Evolutionary conservation across 2,329 filamentous ascomycete genomes (phyloP).

Genomic region (Penicillium sp.): DNA sequence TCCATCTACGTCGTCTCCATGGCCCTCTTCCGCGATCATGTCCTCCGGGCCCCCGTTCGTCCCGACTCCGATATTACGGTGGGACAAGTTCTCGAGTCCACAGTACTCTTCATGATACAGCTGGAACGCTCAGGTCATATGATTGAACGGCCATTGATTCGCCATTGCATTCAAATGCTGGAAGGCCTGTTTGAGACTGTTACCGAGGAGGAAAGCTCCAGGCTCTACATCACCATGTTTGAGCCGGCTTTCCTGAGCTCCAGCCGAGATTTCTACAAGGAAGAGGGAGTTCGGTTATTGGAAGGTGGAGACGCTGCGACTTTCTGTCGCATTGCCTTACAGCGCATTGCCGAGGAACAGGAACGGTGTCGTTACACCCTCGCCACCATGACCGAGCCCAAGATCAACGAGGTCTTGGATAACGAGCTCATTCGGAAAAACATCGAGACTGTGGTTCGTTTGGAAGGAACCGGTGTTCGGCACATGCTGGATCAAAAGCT

Average conservation of each 20-base stretch:
- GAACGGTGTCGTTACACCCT: constrained; percentile 83
- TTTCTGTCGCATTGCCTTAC: constrained; percentile 76
- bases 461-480: constrained; percentile 80
- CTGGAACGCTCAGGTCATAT: constrained; percentile 90
- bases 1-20: constrained; percentile 85
- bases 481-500: constrained; percentile 93
- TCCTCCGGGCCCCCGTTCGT: constrained; percentile 65
- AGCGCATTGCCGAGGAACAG: constrained; percentile 75
- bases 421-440: constrained; percentile 75
- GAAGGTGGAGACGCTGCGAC: constrained; percentile 76
- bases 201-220: constrained; percentile 73
- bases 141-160: constrained; percentile 80
- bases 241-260: constrained; percentile 74
- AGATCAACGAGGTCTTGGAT: constrained; percentile 77
- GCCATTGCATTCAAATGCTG: constrained; percentile 85
- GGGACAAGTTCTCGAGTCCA: constrained; percentile 73
- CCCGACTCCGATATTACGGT: constrained; percentile 53
- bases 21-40: constrained; percentile 82
- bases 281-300: constrained; percentile 74
- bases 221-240: constrained; percentile 81
- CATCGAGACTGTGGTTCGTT: constrained; percentile 76
- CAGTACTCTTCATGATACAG: constrained; percentile 85
- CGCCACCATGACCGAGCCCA: constrained; percentile 69
- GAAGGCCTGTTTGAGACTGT: constrained; percentile 83
- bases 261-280: constrained; percentile 72